Base-by-base conservation (phyloP, 768 basidiomycete species). In the Antrodiella citrinella region DNA sequence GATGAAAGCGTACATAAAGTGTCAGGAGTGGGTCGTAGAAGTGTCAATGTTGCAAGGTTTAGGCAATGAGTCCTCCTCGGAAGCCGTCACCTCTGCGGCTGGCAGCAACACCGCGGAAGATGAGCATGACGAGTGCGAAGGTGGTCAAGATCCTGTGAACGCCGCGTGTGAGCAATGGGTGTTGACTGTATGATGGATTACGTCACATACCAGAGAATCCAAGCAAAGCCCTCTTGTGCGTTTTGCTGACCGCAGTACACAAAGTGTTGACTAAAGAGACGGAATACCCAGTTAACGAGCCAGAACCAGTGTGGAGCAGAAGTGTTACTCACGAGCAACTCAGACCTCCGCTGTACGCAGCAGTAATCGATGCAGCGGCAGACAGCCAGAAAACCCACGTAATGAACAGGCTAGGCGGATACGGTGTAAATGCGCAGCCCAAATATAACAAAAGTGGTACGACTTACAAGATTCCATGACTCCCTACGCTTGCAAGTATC, bases 331-430 rank as follows among this genome's bases (percentile, higher is more conserved):
- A 80, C 81, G 55, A 60, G 80, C 87, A 91, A 59, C 86, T 80
- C 50, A 86, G 61, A 9, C 82, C 78, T 12, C 88, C 88, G 11
- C 82, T 81, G 24, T 88, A 69, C 21, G 74, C 65, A 18, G 76
- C 67, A 1, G 88, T 89, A 43, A 90, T 73, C 2, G 83, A 73
- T 1, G 85, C 82, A 1, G 86, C 85, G 2, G 75, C 86, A 0
- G 86, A 80, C 2, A 78, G 72, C 88, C 88, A 91, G 52, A 88
- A 72, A 30, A 90, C 71, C 85, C 86, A 90, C 1, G 86, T 86
- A 18, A 90, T 12, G 45, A 71, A 51, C 45, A 89, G 64, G 66
- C 86, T 88, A 54, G n/a, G 15, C 11, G 38, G 19, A 40, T 1
- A 20, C 20, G 20, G 18, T n/a, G 26, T 30, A 10, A 49, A 35